Base-by-base conservation (phyloP, 2,329 filamentous ascomycete species). In the Magnaporthales sp. region DNA sequence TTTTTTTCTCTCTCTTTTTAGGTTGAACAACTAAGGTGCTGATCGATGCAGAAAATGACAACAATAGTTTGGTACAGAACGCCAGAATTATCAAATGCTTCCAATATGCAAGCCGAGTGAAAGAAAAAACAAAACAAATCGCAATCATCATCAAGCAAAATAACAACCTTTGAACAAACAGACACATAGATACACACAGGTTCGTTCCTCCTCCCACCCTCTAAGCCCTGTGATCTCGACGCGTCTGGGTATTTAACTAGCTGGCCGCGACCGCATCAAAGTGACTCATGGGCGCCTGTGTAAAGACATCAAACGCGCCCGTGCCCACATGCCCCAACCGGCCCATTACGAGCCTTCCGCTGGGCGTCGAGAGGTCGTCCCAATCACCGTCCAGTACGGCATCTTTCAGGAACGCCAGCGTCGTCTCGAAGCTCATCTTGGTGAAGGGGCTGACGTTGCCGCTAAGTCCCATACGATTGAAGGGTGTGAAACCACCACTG, bases 341-440 rank as follows among this genome's bases (percentile, higher is more conserved):
- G 19, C 96, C 95, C 75, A 95, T 89, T 63, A 98, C 93, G 73
- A 99, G 91, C 68, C 94, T 86, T 69, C 91, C 89, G 77, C 91
- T 95, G 0, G 96, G 95, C 68, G 90, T 93, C 68, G 85, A 87
- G 68, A 99, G 81, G 73, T 95, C 91, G 77, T 99, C 95, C 84
- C 88, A 92, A 77, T 98, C 95, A 64, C 91, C 89, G 74, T 96
- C 92, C 67, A 96, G 81, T 29, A 97, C 90, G 1, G 95, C 93
- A 75, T 98, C 95, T 77, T 91, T 93, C 73, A 99, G 83, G 82
- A 97, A 97, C 0, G 91, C 89, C 54, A 98, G 86, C 2, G 95
- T 99, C 4, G 95, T 99, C 84, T 99, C 95, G 80, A 98, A 99
- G 77, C 92, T 96, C 94, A 98, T 98, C 84, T 98, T 98, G 79